A percentile compares a stretch with the other conserved stretches of the same genome.
phyloP scores from a whole-genome alignment of 192 early-diverging fungal species.

The Rhizophagus prolifer region DNA sequence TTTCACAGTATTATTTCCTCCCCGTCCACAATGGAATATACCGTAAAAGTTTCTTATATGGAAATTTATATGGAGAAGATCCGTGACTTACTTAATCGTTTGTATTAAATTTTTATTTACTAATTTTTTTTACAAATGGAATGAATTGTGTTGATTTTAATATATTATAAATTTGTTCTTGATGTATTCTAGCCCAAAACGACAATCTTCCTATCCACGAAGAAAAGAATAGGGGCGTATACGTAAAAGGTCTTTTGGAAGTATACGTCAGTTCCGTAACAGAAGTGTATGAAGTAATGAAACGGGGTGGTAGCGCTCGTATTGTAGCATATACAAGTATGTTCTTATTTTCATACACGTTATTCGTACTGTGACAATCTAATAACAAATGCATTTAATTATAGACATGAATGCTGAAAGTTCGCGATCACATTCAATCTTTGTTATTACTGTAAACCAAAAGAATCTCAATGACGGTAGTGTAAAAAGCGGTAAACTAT shows the following conservation, averaged over 20 bases:
- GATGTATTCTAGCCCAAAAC: conserved; percentile 55
- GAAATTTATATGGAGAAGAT: conserved; percentile 99
- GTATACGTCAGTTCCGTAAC: conserved; percentile 93
- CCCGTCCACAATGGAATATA: conserved; percentile 94
- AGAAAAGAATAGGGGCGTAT: conserved; percentile 94
- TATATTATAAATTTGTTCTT: neutral
- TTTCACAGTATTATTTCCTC: conserved; percentile 90
- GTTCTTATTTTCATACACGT: conserved; percentile 27
- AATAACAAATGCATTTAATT: conserved; percentile 7
- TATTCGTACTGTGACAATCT: neutral
- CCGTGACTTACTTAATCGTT: conserved; percentile 90
- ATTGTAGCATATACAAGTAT: conserved; percentile 89
- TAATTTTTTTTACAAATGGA: neutral
- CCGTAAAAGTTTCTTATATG: conserved; percentile 99
- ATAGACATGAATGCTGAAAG: conserved; percentile 98
- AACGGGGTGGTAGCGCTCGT: conserved; percentile 83
- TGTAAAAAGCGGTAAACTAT: conserved; percentile 88
- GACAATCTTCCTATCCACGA: conserved; percentile 97
- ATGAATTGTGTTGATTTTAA: neutral
- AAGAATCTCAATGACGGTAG: conserved; percentile 90
- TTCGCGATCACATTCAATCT: conserved; percentile 98
- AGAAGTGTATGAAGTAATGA: conserved; percentile 98
- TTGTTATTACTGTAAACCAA: conserved; percentile 93
- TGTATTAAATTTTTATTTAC: conserved; percentile 28
- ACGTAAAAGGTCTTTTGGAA: conserved; percentile 96